Percentiles rank a stretch among this genome's conserved stretches.
Conservation (phyloP, 768 basidiomycete genomes). For the Hebeloma cylindrosporum region DNA sequence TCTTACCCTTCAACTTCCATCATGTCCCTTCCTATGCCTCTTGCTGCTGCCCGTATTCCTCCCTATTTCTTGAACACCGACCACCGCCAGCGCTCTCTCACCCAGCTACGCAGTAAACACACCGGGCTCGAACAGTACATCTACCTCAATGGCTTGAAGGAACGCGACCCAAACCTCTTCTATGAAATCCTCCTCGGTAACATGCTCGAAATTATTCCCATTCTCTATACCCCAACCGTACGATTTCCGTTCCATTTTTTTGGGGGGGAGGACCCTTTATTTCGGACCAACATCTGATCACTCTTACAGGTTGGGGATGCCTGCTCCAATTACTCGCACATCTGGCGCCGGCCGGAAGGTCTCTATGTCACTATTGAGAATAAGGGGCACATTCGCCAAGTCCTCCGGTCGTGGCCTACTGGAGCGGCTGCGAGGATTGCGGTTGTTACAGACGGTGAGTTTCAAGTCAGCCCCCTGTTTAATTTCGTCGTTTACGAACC, state of each 20-base stretch:
- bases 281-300: slow-evolving; percentile 14
- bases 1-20: slow-evolving; percentile 14
- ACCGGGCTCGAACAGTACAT: slow-evolving; percentile 67
- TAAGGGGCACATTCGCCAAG: slow-evolving; percentile 59
- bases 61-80: slow-evolving; percentile 49
- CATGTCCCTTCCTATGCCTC: slow-evolving; percentile 23
- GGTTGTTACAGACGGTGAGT: slow-evolving; percentile 72
- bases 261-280: slow-evolving; percentile 1
- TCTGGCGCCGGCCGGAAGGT: slow-evolving; percentile 64
- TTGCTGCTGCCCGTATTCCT: slow-evolving; percentile 35
- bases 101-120: slow-evolving; percentile 57
- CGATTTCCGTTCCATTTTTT: slow-evolving; percentile 4
- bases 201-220: slow-evolving; percentile 65
- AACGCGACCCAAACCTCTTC: slow-evolving; percentile 63
- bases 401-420: slow-evolving; percentile 54
- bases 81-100: slow-evolving; percentile 56
- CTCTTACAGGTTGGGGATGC: slow-evolving; percentile 62
- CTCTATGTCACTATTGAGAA: slow-evolving; percentile 64
- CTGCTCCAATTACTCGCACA: slow-evolving; percentile 68
- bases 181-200: slow-evolving; percentile 62
- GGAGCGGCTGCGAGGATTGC: slow-evolving; percentile 54
- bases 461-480: slow-evolving; percentile 10
- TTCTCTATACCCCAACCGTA: slow-evolving; percentile 78
- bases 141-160: slow-evolving; percentile 63
- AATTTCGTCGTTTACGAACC: slow-evolving; percentile 14